Conservation (phyloP, 108 stramenopile species). For the Cyclostephanos invisitatus region DNA sequence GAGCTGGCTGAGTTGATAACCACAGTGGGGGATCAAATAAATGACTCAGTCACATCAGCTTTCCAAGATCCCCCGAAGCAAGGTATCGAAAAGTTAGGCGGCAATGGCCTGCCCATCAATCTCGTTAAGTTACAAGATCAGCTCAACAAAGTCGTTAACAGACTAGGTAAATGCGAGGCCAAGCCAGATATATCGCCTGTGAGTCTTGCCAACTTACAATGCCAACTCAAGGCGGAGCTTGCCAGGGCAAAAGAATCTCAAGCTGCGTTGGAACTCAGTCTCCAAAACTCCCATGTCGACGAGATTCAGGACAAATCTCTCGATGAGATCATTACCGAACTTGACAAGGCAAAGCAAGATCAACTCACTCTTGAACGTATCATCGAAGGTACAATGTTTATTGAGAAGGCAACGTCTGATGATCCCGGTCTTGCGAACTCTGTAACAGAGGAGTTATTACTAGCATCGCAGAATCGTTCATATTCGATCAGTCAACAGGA, state of each 20-base stretch:
- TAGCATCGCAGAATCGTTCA: slow-evolving; percentile 15
- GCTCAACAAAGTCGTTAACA: background rate
- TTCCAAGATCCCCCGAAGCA: background rate
- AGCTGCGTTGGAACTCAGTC: slow-evolving; percentile 17
- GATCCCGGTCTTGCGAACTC: background rate
- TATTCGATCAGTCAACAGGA: slow-evolving; percentile 49
- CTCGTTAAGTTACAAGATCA: slow-evolving; percentile 9
- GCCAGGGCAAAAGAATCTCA: slow-evolving; percentile 33
- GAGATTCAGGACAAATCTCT: background rate
- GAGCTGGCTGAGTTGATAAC: background rate
- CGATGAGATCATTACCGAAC: slow-evolving; percentile 13
- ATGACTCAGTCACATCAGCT: background rate
- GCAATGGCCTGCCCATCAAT: background rate
- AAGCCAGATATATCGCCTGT: background rate
- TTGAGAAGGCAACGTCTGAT: slow-evolving; percentile 19
- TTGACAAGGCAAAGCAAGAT: slow-evolving; percentile 15
- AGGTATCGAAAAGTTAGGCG: background rate
- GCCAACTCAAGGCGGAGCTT: slow-evolving; percentile 27
- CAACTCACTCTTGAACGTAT: slow-evolving; percentile 20
- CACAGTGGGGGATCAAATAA: background rate
- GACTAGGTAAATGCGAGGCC: background rate
- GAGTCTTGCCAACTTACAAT: slow-evolving; percentile 19
- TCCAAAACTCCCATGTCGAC: background rate
- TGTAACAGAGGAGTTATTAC: slow-evolving; percentile 1
- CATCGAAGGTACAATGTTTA: slow-evolving; percentile 26